Evolutionary conservation across 2,329 filamentous ascomycete genomes (phyloP), one percentile per base, ranked within the genome.

Genomic region (Fusarium pseudograminearum): DNA sequence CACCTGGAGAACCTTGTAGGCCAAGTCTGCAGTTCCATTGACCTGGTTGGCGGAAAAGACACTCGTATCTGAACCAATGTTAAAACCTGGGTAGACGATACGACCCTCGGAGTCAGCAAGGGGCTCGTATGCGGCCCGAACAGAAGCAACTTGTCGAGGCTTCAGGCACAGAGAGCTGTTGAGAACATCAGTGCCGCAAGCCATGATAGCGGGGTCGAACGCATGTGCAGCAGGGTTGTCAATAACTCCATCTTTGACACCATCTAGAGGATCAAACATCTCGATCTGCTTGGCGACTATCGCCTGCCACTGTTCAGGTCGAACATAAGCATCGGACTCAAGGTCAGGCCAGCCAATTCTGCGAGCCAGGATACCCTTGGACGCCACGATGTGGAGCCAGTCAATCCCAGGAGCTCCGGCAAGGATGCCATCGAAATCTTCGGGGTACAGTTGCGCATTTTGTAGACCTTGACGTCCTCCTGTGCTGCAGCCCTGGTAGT

Each of bases 311-410:
- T 62, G 47, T 31, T 63, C 57, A 4, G 47, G 57, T 10, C 47
- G 57, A 38, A 63, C 60, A 7, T 62, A 63, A 4, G 42, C 12
- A 7, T 47, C 47, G 1, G 42, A 62, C 1, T 6, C 14, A 1
- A 63, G 36, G 16, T 56, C 34, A 0, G 60, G 60, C 60, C 57
- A 63, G 18, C 57, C 47, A 4, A 56, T 56, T 0, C 57, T 15
- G 5, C 42, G 38, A 7, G 60, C 57, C 1, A 63, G 18, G 6
- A 62, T 56, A 3, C 60, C 60, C 11, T 62, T 62, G 3, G 60
- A 63, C 1, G 60, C 42, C 6, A 63, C 60, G 2, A 63, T 63
- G 14, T 62, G 60, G 2, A 62, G 36, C 60, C 60, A 63, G 16
- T 63, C 47, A 0, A 63, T 56, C 1, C 41, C 60, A 31, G 60